Evolutionary conservation across 768 basidiomycete genomes (phyloP).

Genomic region (Mycena haematopus): DNA sequence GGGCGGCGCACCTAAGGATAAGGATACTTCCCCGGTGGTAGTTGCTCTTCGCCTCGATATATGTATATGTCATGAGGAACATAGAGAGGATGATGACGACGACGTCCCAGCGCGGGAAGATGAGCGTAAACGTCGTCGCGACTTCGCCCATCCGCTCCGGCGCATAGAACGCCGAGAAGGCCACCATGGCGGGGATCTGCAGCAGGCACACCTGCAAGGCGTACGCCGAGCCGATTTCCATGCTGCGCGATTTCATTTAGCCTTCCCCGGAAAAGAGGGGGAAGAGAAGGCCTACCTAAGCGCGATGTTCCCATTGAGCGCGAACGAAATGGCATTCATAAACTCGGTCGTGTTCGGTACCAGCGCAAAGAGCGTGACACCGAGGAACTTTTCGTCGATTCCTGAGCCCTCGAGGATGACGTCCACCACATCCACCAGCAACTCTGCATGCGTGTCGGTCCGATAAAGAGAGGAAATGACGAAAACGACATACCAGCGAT

Average conservation of each 20-base stretch:
- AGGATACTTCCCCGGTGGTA: slow-evolving; percentile 97
- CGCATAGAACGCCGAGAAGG: slow-evolving; percentile 95
- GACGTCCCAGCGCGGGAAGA: slow-evolving; percentile 99
- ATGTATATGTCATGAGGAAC: slow-evolving; percentile 98
- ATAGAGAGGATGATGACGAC: slow-evolving; percentile 94
- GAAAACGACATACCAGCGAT: slow-evolving; percentile 80
- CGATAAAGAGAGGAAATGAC: not conserved
- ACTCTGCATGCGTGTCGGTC: slow-evolving; percentile 57
- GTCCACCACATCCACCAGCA: slow-evolving; percentile 95
- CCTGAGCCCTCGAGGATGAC: slow-evolving; percentile 89
- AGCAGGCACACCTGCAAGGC: slow-evolving; percentile 97
- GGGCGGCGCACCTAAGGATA: slow-evolving; percentile 75
- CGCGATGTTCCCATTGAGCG: slow-evolving; percentile 95
- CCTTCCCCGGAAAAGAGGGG: not conserved
- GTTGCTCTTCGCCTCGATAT: slow-evolving; percentile 98
- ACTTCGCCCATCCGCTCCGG: slow-evolving; percentile 86
- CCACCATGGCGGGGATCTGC: slow-evolving; percentile 99
- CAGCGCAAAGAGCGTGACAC: slow-evolving; percentile 94
- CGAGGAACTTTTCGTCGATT: slow-evolving; percentile 97
- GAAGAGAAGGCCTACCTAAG: slow-evolving; percentile 66
- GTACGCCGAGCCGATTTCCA: slow-evolving; percentile 99
- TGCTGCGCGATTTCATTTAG: slow-evolving; percentile 54
- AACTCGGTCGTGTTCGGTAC: slow-evolving; percentile 99
- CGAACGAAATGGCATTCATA: slow-evolving; percentile 99
- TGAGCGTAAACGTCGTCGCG: slow-evolving; percentile 94